A percentile compares a stretch with the other conserved stretches of the same genome.
Evolutionary conservation across 345 rosid genomes (phyloP).

Genomic region (Aquilaria malaccensis): DNA sequence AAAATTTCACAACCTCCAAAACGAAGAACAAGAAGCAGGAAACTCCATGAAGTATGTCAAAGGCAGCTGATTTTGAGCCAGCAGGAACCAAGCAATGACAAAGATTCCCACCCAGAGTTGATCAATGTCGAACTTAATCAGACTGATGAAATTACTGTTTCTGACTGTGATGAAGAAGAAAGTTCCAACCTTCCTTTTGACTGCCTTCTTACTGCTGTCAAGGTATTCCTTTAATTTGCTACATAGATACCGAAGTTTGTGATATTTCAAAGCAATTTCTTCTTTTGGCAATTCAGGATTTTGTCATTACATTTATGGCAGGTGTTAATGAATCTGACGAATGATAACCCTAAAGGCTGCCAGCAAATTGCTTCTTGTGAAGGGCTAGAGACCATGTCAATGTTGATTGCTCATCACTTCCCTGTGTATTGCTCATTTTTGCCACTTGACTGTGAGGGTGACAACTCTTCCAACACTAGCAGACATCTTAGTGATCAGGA

Average conservation of each 20-base stretch:
- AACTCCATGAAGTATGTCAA: constrained; percentile 28
- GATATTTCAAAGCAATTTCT: no score
- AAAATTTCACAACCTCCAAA: constrained; percentile 31
- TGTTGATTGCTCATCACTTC: constrained; percentile 69
- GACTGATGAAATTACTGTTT: constrained; percentile 30
- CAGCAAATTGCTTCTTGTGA: constrained; percentile 75
- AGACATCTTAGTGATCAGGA: constrained; percentile 74
- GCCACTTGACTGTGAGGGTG: constrained; percentile 24
- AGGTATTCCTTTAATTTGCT: constrained; percentile 34
- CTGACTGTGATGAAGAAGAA: constrained; percentile 41
- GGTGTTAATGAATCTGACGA: constrained; percentile 94
- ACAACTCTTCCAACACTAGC: constrained; percentile 25
- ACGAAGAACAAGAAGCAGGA: constrained; percentile 25
- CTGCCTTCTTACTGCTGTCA: constrained; percentile 85
- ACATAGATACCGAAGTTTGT: no score
- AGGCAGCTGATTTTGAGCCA: constrained; percentile 29
- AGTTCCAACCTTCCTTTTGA: constrained; percentile 52
- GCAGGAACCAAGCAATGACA: constrained; percentile 34
- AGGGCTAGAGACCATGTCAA: constrained; percentile 75
- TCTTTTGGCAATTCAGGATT: no score
- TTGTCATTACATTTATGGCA: constrained; percentile 20
- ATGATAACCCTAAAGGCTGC: constrained; percentile 83
- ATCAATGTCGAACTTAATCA: constrained; percentile 23
- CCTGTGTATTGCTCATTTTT: constrained; percentile 52
- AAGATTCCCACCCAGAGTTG: constrained; percentile 27